Conservation (phyloP, 768 basidiomycete species). For the Cyathus striatus region DNA sequence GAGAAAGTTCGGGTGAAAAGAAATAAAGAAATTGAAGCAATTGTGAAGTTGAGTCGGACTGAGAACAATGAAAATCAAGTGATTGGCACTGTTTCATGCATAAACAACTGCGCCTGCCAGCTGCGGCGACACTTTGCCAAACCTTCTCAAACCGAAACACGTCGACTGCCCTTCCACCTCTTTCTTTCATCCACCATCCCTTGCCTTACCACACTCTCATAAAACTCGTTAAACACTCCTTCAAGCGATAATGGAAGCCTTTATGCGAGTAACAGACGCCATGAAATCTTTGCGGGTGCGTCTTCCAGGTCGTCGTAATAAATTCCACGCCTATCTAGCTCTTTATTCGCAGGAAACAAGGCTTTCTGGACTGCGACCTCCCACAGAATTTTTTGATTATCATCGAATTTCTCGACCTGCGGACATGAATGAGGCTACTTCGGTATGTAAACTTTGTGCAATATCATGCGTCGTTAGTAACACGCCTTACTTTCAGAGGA, state of each 20-base stretch:
- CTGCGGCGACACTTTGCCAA: no score
- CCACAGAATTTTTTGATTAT: constrained; percentile 77
- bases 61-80: no score
- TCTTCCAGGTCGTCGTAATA: background rate
- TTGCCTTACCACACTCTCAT: constrained; percentile 9
- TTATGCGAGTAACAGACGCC: constrained; percentile 62
- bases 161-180: background rate
- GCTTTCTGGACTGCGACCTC: constrained; percentile 68
- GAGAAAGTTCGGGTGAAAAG: constrained; percentile 11
- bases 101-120: no score
- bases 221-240: constrained; percentile 5
- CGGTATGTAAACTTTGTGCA: constrained; percentile 39
- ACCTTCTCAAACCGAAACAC: background rate
- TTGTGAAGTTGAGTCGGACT: constrained; percentile 6
- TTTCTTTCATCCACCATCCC: constrained; percentile 2
- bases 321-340: background rate
- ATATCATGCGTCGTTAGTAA: constrained; percentile 1
- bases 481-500: constrained; percentile 46
- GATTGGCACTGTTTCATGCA: no score
- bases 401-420: constrained; percentile 81
- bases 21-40: constrained; percentile 9
- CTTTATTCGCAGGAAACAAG: constrained; percentile 60
- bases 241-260: constrained; percentile 53
- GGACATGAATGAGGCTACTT: constrained; percentile 74
- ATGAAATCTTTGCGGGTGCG: constrained; percentile 68